Evolutionary conservation across 2,329 filamentous ascomycete genomes (phyloP).

Genomic region (Sporothrix phasma): DNA sequence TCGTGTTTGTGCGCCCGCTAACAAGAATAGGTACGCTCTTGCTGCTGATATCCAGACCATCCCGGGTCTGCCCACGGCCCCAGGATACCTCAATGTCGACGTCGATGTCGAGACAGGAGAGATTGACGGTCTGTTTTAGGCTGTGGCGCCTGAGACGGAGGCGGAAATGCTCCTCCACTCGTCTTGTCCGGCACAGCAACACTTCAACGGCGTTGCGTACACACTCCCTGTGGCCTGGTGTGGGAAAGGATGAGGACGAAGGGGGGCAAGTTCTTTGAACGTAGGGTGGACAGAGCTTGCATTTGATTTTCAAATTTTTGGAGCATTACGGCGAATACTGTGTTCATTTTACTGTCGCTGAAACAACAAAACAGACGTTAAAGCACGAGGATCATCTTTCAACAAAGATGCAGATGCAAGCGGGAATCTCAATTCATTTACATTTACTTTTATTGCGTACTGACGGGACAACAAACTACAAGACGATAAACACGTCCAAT

Average conservation of each 20-base stretch:
- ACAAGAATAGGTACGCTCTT: conserved; percentile 57
- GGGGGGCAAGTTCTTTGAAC: not conserved
- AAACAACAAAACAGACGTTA: not conserved
- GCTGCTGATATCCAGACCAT: conserved; percentile 98
- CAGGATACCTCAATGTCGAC: conserved; percentile 91
- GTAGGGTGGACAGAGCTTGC: not conserved
- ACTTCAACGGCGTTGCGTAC: conserved; percentile 19
- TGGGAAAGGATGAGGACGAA: not conserved
- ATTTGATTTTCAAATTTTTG: conserved; percentile 1
- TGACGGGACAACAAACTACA: not conserved
- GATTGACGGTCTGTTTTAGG: conserved; percentile 80
- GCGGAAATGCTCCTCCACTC: not conserved
- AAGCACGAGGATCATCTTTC: conserved; percentile 16
- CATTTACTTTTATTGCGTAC: not conserved
- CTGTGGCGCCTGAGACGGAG: not conserved
- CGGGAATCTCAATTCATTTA: not conserved
- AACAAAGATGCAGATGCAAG: conserved; percentile 17
- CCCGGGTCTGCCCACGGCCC: conserved; percentile 86
- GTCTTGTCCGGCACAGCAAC: conserved; percentile 7
- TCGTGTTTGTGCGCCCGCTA: not conserved
- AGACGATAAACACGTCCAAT: too few species aligned
- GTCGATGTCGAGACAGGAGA: conserved; percentile 73
- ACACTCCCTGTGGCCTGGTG: not conserved
- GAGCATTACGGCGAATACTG: conserved; percentile 13
- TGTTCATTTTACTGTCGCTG: not conserved